Percentiles rank a stretch among this genome's conserved stretches.
phyloP scores from a whole-genome alignment of 345 rosid genomes.

The Syzygium oleosum region DNA sequence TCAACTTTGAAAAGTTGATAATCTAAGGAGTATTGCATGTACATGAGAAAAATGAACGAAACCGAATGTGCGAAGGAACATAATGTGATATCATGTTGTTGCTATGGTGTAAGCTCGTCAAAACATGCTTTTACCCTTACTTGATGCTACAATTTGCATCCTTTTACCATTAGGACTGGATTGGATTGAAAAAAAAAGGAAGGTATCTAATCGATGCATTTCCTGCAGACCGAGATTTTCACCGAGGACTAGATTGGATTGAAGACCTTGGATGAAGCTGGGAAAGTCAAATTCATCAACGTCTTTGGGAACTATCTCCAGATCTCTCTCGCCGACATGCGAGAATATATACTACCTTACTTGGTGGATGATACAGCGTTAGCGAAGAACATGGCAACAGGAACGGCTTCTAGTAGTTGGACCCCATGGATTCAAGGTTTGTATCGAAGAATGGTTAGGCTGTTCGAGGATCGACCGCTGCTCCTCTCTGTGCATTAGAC shows the following conservation, averaged over 20 bases:
- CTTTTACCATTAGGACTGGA: background rate
- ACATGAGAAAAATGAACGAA: background rate
- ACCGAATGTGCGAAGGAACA: too few relatives aligned
- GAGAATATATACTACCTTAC: background rate
- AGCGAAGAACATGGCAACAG: background rate
- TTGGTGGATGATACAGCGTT: background rate
- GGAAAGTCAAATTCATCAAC: background rate
- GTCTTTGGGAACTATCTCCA: background rate
- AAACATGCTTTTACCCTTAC: background rate
- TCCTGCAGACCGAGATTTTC: background rate
- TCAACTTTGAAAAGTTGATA: background rate
- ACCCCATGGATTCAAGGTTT: background rate
- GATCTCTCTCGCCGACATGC: background rate
- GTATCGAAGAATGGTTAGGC: background rate
- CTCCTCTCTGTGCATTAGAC: background rate
- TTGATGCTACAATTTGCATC: background rate
- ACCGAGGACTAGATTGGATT: background rate
- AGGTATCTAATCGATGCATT: background rate
- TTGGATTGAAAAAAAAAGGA: background rate
- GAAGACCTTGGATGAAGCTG: background rate
- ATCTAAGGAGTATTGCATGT: background rate
- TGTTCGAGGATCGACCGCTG: background rate
- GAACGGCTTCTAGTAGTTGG: background rate
- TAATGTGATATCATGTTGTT: fast-evolving
- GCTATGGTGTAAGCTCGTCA: background rate